A percentile compares a stretch with the other conserved stretches of the same genome.
Evolutionary conservation across 2,329 filamentous ascomycete genomes (phyloP).

Genomic region (Aspergillus phoenicis): DNA sequence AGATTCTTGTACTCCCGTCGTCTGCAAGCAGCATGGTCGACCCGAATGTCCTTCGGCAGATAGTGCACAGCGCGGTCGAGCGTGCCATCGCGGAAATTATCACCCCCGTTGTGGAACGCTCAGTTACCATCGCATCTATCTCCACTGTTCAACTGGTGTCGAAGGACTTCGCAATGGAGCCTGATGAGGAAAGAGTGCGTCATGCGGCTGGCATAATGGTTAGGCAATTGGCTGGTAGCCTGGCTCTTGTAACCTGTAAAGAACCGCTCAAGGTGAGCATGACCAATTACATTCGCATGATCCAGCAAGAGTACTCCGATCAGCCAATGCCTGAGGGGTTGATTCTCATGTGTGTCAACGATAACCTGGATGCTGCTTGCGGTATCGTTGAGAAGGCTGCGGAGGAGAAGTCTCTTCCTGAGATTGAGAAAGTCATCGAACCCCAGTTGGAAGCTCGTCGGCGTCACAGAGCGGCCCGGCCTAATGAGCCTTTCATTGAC

Average conservation of each 20-base stretch:
- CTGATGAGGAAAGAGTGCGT: slow-evolving; percentile 82
- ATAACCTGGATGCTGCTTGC: slow-evolving; percentile 91
- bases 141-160: slow-evolving; percentile 93
- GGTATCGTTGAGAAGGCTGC: slow-evolving; percentile 93
- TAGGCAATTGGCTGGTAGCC: slow-evolving; percentile 87
- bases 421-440: slow-evolving; percentile 93
- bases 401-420: slow-evolving; percentile 86
- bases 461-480: slow-evolving; percentile 71
- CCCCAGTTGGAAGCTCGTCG: slow-evolving; percentile 75
- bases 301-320: slow-evolving; percentile 65
- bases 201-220: slow-evolving; percentile 91
- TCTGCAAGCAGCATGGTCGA: slow-evolving; percentile 76
- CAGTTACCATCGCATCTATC: slow-evolving; percentile 96
- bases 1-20: slow-evolving; percentile 76
- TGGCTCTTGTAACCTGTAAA: slow-evolving; percentile 97
- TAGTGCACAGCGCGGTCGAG: slow-evolving; percentile 83
- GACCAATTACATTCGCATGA: slow-evolving; percentile 93
- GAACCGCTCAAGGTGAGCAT: slow-evolving; percentile 95
- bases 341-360: slow-evolving; percentile 98
- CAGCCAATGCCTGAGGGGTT: slow-evolving; percentile 87
- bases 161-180: slow-evolving; percentile 94
- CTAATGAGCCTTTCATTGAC: slow-evolving; percentile 83
- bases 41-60: slow-evolving; percentile 65
- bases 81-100: slow-evolving; percentile 95
- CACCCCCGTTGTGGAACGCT: slow-evolving; percentile 93